Conservation (phyloP, 305 asterid species). For the Caryopteris hybrid region DNA sequence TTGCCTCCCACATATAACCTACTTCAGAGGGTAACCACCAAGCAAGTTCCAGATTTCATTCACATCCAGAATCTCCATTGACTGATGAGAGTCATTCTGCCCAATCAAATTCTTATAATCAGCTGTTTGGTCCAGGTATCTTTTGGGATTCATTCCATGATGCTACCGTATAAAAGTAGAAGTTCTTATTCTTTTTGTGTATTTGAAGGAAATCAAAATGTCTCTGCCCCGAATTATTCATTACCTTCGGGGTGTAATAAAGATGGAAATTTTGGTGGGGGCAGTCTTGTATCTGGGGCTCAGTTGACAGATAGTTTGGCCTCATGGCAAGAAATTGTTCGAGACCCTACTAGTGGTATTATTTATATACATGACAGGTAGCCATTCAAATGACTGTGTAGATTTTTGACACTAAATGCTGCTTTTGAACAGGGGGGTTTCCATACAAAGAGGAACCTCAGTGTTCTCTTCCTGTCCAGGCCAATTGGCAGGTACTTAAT, state of each 20-base stretch:
- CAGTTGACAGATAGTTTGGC: constrained; percentile 39
- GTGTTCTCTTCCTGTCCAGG: constrained; percentile 37
- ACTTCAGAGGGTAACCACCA: constrained; percentile 63
- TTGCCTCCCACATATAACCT: constrained; percentile 19
- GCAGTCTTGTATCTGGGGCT: constrained; percentile 33
- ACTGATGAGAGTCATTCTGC: constrained; percentile 43
- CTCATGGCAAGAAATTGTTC: constrained; percentile 49
- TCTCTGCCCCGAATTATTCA: constrained; percentile 32
- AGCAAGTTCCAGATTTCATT: constrained; percentile 49
- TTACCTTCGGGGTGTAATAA: constrained; percentile 32
- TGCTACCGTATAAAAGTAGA: constrained; percentile 6
- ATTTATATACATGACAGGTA: constrained; percentile 6
- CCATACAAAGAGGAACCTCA: constrained; percentile 41
- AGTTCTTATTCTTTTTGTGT: not conserved
- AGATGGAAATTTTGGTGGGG: constrained; percentile 29
- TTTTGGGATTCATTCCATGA: constrained; percentile 9
- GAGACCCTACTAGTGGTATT: constrained; percentile 48
- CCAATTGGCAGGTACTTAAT: constrained; percentile 52
- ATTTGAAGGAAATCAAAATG: constrained; percentile 37
- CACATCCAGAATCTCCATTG: constrained; percentile 51
- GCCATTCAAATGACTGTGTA: constrained; percentile 1
- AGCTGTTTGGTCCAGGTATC: constrained; percentile 49
- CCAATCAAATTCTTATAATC: constrained; percentile 46
- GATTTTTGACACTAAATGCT: constrained; percentile 14
- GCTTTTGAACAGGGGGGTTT: constrained; percentile 54